Percentiles rank a stretch among this genome's conserved stretches.
Conservation (phyloP, 2,329 filamentous ascomycete genomes). For the Triangularia verruculosa region DNA sequence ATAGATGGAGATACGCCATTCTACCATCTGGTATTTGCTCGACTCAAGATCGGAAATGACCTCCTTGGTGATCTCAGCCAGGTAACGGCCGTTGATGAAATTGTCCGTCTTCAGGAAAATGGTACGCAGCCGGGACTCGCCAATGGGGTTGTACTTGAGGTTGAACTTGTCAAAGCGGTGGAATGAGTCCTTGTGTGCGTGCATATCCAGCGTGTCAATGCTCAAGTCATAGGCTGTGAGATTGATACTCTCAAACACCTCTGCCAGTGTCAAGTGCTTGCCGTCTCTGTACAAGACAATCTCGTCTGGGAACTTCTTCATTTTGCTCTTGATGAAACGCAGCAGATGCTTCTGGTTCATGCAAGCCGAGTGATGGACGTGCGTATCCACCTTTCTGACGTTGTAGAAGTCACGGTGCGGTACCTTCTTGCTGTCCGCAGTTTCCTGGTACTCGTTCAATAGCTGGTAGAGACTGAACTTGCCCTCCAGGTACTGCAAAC, state of each 20-base stretch:
- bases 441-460: conserved; percentile 95
- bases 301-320: conserved; percentile 97
- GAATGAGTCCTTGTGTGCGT: conserved; percentile 97
- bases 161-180: conserved; percentile 99
- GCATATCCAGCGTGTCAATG: conserved; percentile 98
- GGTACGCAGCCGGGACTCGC: conserved; percentile 91
- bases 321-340: conserved; percentile 99
- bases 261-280: conserved; percentile 82
- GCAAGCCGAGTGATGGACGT: conserved; percentile 97
- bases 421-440: conserved; percentile 95
- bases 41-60: conserved; percentile 96
- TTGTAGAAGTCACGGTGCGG: conserved; percentile 99
- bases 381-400: conserved; percentile 95
- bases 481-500: conserved; percentile 91
- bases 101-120: conserved; percentile 99
- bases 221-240: conserved; percentile 95
- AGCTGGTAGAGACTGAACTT: conserved; percentile 95
- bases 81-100: conserved; percentile 89
- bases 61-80: conserved; percentile 97
- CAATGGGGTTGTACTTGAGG: conserved; percentile 95
- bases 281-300: conserved; percentile 89
- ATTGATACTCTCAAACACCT: conserved; percentile 97
- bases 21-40: conserved; percentile 99
- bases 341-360: conserved; percentile 99
- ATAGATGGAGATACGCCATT: conserved; percentile 98